Evolutionary conservation across 768 basidiomycete species (phyloP).

Genomic region (Pulveroboletus sp.): DNA sequence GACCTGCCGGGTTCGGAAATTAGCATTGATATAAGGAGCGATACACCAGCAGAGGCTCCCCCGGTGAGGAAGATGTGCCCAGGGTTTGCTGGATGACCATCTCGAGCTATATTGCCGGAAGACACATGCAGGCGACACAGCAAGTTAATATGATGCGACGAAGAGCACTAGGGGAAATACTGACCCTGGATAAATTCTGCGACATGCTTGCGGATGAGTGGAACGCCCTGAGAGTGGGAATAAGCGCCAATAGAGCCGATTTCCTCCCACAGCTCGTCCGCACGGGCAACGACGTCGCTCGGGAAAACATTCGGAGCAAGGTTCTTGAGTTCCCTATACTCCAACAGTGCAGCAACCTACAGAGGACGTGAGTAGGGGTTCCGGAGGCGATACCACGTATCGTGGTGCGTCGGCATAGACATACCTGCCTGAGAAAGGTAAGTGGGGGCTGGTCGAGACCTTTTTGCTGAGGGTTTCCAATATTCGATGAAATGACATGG

Average conservation of each 20-base stretch:
- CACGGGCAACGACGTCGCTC: constrained; percentile 76
- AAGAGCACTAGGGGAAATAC: constrained; percentile 15
- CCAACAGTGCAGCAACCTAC: constrained; percentile 85
- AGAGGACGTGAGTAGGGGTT: constrained; percentile 1
- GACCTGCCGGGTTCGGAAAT: constrained; percentile 55
- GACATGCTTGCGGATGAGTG: constrained; percentile 80
- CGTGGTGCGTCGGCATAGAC: constrained; percentile 13
- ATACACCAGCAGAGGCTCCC: constrained; percentile 94
- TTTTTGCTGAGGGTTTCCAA: constrained; percentile 96
- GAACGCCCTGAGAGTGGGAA: constrained; percentile 91
- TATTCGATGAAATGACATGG: constrained; percentile 90
- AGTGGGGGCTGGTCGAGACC: constrained; percentile 91
- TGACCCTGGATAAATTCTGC: constrained; percentile 85
- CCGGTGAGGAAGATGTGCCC: constrained; percentile 90
- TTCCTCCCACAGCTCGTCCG: constrained; percentile 72
- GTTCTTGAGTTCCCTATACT: constrained; percentile 82
- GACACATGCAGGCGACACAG: not conserved
- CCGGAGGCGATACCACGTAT: not conserved
- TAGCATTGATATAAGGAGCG: constrained; percentile 75
- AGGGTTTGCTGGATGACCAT: constrained; percentile 80
- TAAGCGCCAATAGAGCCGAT: constrained; percentile 95
- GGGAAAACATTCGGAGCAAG: constrained; percentile 80
- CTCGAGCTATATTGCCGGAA: constrained; percentile 56
- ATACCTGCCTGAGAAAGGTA: constrained; percentile 87
- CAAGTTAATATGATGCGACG: constrained; percentile 4